A percentile compares a stretch with the other conserved stretches of the same genome.
These are phyloP conservation scores for Lachnellula subtilissima DNA, from an alignment of 2,329 filamentous ascomycete genomes.

Conservation along the genomic window DNA sequence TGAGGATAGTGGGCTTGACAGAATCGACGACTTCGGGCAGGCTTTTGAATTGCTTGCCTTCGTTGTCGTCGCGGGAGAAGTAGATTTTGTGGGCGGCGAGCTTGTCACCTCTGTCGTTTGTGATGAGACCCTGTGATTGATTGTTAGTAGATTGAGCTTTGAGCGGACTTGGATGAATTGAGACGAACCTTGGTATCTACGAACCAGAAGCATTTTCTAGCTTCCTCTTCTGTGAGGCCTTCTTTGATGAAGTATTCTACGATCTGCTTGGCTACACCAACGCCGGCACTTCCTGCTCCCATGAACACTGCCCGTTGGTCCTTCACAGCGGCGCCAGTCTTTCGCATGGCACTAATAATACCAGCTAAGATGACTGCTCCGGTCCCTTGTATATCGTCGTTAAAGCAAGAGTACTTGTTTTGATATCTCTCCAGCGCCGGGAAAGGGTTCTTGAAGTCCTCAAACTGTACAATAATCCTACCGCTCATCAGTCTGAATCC, in stretches of 20 bases:
- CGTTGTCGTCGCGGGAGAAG: constrained; percentile 34
- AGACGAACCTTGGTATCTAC: constrained; percentile 51
- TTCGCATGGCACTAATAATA: constrained; percentile 68
- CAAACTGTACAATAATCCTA: constrained; percentile 55
- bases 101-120: constrained; percentile 64
- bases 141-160: constrained; percentile 1
- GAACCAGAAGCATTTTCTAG: constrained; percentile 66
- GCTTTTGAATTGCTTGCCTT: constrained; percentile 46
- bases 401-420: constrained; percentile 75
- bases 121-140: constrained; percentile 58
- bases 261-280: constrained; percentile 81
- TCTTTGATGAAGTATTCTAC: constrained; percentile 67
- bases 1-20: constrained; percentile 73
- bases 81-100: constrained; percentile 58
- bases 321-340: constrained; percentile 58
- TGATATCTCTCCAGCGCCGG: constrained; percentile 66
- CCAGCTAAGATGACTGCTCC: constrained; percentile 82
- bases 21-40: constrained; percentile 62
- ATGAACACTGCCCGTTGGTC: constrained; percentile 73
- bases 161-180: background rate
- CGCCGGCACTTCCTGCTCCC: constrained; percentile 75
- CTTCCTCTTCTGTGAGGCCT: constrained; percentile 64
- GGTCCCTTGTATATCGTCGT: constrained; percentile 86
- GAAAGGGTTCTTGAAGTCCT: constrained; percentile 63
- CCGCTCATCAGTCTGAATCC: constrained; percentile 57